phyloP scores from a whole-genome alignment of 495 filamentous ascomycete species.

The Penicillium steckii region DNA sequence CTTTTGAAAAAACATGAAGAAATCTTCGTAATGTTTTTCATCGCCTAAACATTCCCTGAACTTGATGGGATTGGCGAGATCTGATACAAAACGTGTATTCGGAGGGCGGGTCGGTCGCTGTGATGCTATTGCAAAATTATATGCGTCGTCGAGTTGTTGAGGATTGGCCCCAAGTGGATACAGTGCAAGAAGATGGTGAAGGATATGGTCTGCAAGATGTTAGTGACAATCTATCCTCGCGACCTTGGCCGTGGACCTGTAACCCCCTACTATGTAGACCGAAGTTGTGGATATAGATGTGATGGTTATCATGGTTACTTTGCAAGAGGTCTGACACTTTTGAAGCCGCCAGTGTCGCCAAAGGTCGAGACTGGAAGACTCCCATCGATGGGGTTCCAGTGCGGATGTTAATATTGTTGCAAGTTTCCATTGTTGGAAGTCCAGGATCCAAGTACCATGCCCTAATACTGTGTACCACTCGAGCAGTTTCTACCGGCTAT shows the following conservation, averaged over 20 bases:
- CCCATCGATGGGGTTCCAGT: background rate
- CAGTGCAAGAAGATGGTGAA: slow-evolving; percentile 29
- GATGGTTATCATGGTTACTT: slow-evolving; percentile 19
- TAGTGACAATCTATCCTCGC: background rate
- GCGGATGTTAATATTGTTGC: background rate
- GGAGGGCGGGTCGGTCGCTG: slow-evolving; percentile 26
- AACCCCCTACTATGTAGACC: slow-evolving; percentile 17
- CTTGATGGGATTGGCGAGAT: slow-evolving; percentile 20
- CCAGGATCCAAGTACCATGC: no score
- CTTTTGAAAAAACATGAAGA: slow-evolving; percentile 34
- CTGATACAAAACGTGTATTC: slow-evolving; percentile 18
- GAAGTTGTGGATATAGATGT: slow-evolving; percentile 19
- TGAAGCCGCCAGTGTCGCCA: background rate
- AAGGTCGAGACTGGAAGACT: slow-evolving; percentile 8
- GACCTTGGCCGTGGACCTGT: background rate
- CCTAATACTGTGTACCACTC: background rate
- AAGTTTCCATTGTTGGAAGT: background rate
- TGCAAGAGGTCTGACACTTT: slow-evolving; percentile 13
- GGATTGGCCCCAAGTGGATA: slow-evolving; percentile 27
- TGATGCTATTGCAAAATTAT: slow-evolving; percentile 19
- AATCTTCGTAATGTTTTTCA: slow-evolving; percentile 31
- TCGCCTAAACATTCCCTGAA: slow-evolving; percentile 23
- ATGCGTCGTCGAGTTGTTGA: slow-evolving; percentile 24
- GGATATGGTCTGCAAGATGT: slow-evolving; percentile 29
- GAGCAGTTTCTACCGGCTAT: background rate